Evolutionary conservation across 2,329 filamentous ascomycete genomes (phyloP).

Genomic region (Hymenoscyphus albidus): DNA sequence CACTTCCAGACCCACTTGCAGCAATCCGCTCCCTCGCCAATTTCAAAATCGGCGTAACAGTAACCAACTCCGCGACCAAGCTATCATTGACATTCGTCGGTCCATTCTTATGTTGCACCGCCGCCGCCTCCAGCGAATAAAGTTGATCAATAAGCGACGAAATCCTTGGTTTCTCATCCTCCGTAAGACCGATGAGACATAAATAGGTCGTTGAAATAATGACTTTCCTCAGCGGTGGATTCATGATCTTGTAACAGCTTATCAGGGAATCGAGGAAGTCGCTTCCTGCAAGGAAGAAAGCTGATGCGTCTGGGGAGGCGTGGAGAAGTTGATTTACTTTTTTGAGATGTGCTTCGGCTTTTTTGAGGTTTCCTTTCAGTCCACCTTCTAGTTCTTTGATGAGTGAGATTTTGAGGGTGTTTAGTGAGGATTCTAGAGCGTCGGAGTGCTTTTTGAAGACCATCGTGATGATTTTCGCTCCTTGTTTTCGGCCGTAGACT

Average conservation of each 20-base stretch:
- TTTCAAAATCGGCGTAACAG: constrained; percentile 70
- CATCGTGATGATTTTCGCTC: constrained; percentile 46
- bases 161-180: constrained; percentile 62
- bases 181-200: constrained; percentile 66
- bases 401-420: constrained; percentile 57
- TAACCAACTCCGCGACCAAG: constrained; percentile 77
- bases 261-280: constrained; percentile 80
- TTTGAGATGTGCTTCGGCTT: constrained; percentile 52
- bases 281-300: constrained; percentile 73
- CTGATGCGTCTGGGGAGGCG: constrained; percentile 52
- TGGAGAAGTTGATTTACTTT: constrained; percentile 62
- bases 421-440: constrained; percentile 51
- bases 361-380: constrained; percentile 50
- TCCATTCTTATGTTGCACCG: constrained; percentile 58
- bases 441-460: constrained; percentile 51
- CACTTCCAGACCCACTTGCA: constrained; percentile 45
- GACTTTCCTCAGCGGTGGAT: constrained; percentile 59
- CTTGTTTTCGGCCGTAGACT: constrained; percentile 61
- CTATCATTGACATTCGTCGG: constrained; percentile 60
- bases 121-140: constrained; percentile 71
- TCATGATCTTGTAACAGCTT: constrained; percentile 60
- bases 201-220: constrained; percentile 73
- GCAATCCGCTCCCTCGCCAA: constrained; percentile 56
- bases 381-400: constrained; percentile 61
- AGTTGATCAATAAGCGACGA: constrained; percentile 78